Conservation (phyloP, 2,329 filamentous ascomycete genomes). For the Madurella fahalii region DNA sequence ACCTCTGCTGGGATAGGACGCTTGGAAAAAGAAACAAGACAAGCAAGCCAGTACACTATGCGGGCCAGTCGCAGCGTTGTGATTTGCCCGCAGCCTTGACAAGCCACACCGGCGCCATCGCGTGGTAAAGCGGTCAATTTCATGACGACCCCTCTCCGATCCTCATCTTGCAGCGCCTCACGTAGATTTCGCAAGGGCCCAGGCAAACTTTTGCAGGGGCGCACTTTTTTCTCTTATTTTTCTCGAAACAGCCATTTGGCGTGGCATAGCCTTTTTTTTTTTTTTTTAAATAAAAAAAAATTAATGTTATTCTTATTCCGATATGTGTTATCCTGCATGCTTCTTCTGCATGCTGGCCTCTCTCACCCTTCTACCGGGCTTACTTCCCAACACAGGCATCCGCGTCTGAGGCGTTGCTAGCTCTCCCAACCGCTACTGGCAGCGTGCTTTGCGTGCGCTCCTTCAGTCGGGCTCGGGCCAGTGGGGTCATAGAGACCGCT, state of each 20-base stretch:
- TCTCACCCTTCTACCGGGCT: too few species aligned
- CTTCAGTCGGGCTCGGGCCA: background rate
- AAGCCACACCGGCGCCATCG: conserved; percentile 20
- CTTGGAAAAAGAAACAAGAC: background rate
- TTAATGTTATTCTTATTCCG: too few species aligned
- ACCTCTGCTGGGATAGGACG: too few species aligned
- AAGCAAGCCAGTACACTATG: too few species aligned
- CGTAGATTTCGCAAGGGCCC: conserved; percentile 6
- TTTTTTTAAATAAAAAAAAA: too few species aligned
- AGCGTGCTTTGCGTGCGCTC: background rate
- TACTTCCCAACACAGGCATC: background rate
- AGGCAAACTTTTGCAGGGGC: background rate
- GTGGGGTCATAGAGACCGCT: background rate
- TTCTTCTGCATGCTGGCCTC: too few species aligned
- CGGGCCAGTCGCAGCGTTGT: background rate
- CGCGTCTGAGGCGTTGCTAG: background rate
- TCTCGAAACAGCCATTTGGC: background rate
- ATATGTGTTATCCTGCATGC: too few species aligned
- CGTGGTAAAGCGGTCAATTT: conserved; percentile 12
- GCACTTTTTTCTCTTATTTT: conserved; percentile 11
- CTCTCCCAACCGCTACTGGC: background rate
- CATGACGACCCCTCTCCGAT: conserved; percentile 6
- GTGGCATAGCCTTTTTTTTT: background rate
- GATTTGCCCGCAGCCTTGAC: background rate
- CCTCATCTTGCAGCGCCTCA: conserved; percentile 16